Base-by-base conservation (phyloP, 2,329 filamentous ascomycete species). In the Fusarium metavorans region DNA sequence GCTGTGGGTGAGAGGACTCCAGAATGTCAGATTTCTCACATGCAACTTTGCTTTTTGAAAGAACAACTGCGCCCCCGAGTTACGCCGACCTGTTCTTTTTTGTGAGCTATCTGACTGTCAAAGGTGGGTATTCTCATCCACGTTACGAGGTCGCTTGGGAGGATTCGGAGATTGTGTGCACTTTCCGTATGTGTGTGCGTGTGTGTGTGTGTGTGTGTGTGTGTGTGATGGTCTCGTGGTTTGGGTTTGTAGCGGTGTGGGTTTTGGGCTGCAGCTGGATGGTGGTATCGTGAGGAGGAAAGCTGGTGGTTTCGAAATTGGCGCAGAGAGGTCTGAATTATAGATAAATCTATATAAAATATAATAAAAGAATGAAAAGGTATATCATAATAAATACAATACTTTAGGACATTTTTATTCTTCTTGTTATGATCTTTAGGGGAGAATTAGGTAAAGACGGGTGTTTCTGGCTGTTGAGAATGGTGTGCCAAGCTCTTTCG, bases 201-300 rank as follows among this genome's bases (percentile, higher is more conserved):
- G 20, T 52, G 18, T 18, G 16, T 39, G 39, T 6, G 11, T 43
- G 3, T 20, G 48, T n/a, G 50, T 30, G 48, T 32, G 30, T 54
- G 30, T 56, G 32, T 35, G 39, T 37, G 45, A 62, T 58, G 39
- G 61, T 62, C 70, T 64, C 45, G 59, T 75, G 63, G 54, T 65
- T 71, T 64, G 52, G 63, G 48, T 63, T 71, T 64, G 61, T 64
- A 71, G 67, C 70, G 63, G 72, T 73, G 73, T 70, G 63, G 37
- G 43, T 60, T 56, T 34, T 23, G 50, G 50, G 43, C 45, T 32
- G 52, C 41, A 62, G 60, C 18, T 61, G 50, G 56, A 34, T 43
- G 61, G 45, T 58, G 41, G 45, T 43, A 60, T 71, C 20, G 39
- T 65, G 59, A 75, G 63, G 59, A 75, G 68, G 61, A 64, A 5